Base-by-base conservation (phyloP, 768 basidiomycete species). In the Favolaschia claudopus region DNA sequence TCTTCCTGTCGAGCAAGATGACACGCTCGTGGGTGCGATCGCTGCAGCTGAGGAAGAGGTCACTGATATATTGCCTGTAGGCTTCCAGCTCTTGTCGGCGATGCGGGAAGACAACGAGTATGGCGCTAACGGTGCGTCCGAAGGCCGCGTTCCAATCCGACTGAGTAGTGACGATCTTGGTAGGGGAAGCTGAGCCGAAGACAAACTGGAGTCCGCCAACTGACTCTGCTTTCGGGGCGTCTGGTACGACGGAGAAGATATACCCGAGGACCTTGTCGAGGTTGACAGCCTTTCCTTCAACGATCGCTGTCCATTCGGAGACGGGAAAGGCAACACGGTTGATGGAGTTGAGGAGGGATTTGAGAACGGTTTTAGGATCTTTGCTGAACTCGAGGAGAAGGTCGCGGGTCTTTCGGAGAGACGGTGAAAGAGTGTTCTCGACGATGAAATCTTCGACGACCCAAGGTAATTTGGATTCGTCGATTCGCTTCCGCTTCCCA, bases 1-100 rank as follows among this genome's bases (percentile, higher is more conserved):
- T 44, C 0, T 68, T 71, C 14, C 63, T 50, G 61, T 78, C 74
- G 53, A 65, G 73, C 6, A 64, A 14, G 59, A 76, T 62, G 59
- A 76, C 42, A 14, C 55, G 29, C 13, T 12, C 15, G 32, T 67
- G 69, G 20, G 22, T 34, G 1, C 29, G 0, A 0, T 8, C 20
- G 4, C 9, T 7, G 14, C 55, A 13, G 5, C 60, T 24, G 15
- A 29, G 20, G 63, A 73, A 71, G 4, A 69, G 36, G 1, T 37
- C 25, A 3, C 34, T 36, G 55, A 73, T 67, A 44, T 68, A 53
- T 8, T 58, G 33, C 10, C 32, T 17, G 34, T 70, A 74, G 7
- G 14, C 28, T 10, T 12, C 5, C 27, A 71, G 62, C 31, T 73
- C 69, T 1, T n/a, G 9, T 1, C 4, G 13, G 8, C 65, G 48